Conservation (phyloP, 2,329 filamentous ascomycete genomes). For the Clonostachys rhizophaga region DNA sequence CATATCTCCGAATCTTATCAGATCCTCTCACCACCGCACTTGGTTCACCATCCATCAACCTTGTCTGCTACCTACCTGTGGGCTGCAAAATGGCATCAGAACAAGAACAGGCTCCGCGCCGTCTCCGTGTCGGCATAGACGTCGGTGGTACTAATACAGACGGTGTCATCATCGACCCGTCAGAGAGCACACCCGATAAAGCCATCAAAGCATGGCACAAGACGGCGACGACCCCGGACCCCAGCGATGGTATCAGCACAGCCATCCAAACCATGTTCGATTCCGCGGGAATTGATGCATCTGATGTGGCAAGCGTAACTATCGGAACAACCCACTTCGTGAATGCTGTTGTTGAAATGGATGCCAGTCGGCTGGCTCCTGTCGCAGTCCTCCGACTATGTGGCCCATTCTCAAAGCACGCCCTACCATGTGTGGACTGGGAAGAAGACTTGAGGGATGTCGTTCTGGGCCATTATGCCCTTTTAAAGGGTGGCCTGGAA, state of each 20-base stretch:
- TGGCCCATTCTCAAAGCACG: conserved; percentile 46
- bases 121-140: conserved; percentile 36
- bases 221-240: conserved; percentile 40
- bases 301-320: conserved; percentile 39
- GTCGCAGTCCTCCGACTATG: conserved; percentile 52
- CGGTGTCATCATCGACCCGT: conserved; percentile 42
- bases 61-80: background rate
- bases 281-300: conserved; percentile 19
- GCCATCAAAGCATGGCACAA: conserved; percentile 46
- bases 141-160: conserved; percentile 51
- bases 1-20: conserved; percentile 3
- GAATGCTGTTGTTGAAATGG: conserved; percentile 52
- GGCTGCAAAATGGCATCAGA: background rate
- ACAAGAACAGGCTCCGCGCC: background rate
- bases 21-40: background rate
- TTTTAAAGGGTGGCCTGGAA: conserved; percentile 45
- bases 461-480: conserved; percentile 36
- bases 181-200: conserved; percentile 22
- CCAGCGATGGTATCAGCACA: conserved; percentile 38
- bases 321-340: conserved; percentile 56
- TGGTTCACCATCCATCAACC: background rate
- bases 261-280: conserved; percentile 37
- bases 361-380: conserved; percentile 36
- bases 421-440: conserved; percentile 48
- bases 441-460: conserved; percentile 40